Percentiles rank a stretch among this genome's conserved stretches.
phyloP scores from a whole-genome alignment of 73 alveolate genomes.

The Paramecium sonneborni region DNA sequence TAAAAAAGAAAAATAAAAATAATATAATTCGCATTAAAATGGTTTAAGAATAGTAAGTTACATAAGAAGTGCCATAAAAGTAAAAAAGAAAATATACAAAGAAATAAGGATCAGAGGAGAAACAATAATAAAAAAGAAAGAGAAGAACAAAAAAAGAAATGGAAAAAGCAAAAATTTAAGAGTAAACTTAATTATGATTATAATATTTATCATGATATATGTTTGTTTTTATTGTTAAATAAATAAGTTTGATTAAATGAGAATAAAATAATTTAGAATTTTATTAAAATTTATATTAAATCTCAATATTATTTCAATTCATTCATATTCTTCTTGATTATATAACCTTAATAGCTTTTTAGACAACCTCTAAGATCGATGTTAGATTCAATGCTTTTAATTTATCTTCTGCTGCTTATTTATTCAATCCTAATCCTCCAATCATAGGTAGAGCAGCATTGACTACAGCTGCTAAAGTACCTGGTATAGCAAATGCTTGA shows the following conservation, averaged over 20 bases:
- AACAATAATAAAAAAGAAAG: not conserved
- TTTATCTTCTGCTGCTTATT: slow-evolving; percentile 11
- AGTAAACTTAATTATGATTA: not conserved
- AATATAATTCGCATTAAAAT: not conserved
- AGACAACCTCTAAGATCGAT: not conserved
- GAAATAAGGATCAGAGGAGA: not conserved
- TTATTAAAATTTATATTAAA: too few relatives aligned
- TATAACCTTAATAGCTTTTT: slow-evolving; percentile 8
- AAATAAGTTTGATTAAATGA: too few relatives aligned
- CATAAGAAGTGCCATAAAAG: not conserved
- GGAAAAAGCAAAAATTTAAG: not conserved
- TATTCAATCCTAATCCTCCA: slow-evolving; percentile 38
- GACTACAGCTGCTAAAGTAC: slow-evolving; percentile 33
- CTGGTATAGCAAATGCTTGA: slow-evolving; percentile 51
- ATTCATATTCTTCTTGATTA: slow-evolving; percentile 47
- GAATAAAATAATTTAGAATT: too few relatives aligned
- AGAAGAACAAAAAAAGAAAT: not conserved
- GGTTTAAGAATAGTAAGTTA: not conserved
- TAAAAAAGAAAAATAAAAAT: not conserved
- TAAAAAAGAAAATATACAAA: slow-evolving; percentile 24
- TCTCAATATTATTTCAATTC: too few relatives aligned
- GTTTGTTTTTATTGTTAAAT: not conserved
- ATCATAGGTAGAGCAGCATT: slow-evolving; percentile 5
- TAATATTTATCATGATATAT: not conserved
- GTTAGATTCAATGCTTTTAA: not conserved